phyloP scores from a whole-genome alignment of 2,329 filamentous ascomycete genomes.

The Xylariales sp. region DNA sequence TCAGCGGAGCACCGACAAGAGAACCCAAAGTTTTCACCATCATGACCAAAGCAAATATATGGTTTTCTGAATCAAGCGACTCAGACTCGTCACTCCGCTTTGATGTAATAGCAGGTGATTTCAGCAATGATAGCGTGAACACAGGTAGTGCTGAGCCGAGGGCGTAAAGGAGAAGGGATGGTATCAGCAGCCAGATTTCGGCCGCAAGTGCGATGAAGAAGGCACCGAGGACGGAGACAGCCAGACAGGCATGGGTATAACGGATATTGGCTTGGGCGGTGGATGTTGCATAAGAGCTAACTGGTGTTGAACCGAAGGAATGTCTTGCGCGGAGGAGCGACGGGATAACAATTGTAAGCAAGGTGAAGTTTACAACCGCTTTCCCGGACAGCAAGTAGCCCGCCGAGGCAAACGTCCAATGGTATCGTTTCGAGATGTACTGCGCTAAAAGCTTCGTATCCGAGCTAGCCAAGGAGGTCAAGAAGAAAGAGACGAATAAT shows the following conservation, averaged over 20 bases:
- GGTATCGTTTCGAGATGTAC: constrained; percentile 45
- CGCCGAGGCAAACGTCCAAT: constrained; percentile 40
- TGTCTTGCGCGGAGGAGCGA: constrained; percentile 26
- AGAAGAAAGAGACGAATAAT: constrained; percentile 39
- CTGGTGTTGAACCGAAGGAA: constrained; percentile 5
- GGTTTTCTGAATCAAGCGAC: constrained; percentile 28
- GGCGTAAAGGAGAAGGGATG: constrained; percentile 40
- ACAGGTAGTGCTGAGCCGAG: constrained; percentile 45
- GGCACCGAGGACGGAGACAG: constrained; percentile 36
- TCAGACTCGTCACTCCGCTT: constrained; percentile 12
- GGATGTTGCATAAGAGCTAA: constrained; percentile 14
- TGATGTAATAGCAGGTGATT: constrained; percentile 35
- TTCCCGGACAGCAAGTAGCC: constrained; percentile 45
- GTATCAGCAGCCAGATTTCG: constrained; percentile 35
- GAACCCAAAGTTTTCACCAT: constrained; percentile 44
- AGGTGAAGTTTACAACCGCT: constrained; percentile 41
- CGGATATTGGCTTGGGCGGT: constrained; percentile 27
- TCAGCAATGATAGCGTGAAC: constrained; percentile 44
- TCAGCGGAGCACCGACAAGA: constrained; percentile 41
- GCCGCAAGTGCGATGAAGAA: constrained; percentile 36
- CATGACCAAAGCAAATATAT: constrained; percentile 48
- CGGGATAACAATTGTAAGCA: constrained; percentile 39
- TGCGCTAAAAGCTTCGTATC: constrained; percentile 47
- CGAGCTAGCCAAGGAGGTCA: constrained; percentile 44
- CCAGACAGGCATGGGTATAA: constrained; percentile 32